Evolutionary conservation across 2,329 filamentous ascomycete species (phyloP).

Genomic region (Botrytis elliptica): DNA sequence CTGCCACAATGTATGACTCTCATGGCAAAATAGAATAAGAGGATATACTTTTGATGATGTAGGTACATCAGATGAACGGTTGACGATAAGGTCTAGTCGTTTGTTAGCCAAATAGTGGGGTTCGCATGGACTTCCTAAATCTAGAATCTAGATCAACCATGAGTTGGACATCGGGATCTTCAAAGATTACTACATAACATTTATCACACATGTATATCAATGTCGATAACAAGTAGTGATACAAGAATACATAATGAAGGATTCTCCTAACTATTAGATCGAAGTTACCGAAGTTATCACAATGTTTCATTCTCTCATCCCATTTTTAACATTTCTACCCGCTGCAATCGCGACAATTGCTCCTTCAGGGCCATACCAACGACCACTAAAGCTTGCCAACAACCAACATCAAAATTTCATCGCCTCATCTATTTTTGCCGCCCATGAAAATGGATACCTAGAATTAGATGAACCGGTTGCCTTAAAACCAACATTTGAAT

Average conservation of each 20-base stretch:
- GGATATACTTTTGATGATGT: conserved; percentile 4
- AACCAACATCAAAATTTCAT: conserved; percentile 23
- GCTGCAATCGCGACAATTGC: background rate
- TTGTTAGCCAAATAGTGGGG: background rate
- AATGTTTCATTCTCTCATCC: conserved; percentile 4
- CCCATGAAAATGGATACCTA: background rate
- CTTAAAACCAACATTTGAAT: conserved; percentile 30
- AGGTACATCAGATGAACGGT: background rate
- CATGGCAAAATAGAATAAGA: background rate
- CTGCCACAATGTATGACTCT: background rate
- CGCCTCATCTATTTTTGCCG: conserved; percentile 26
- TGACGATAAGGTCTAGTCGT: background rate
- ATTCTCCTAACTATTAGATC: too few species aligned
- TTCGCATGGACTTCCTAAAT: conserved; percentile 6
- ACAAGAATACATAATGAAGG: background rate
- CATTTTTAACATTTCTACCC: conserved; percentile 1
- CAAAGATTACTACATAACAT: background rate
- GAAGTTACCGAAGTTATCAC: background rate
- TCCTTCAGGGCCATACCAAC: background rate
- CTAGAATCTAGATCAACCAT: background rate
- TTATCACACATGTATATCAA: background rate
- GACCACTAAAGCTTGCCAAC: background rate
- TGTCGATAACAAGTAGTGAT: background rate
- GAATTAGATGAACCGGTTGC: conserved; percentile 22
- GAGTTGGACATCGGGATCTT: background rate